These are phyloP conservation scores for Wickerhamiella qilinensis DNA, from an alignment of 805 yeast genomes.

Conservation along the genomic window DNA sequence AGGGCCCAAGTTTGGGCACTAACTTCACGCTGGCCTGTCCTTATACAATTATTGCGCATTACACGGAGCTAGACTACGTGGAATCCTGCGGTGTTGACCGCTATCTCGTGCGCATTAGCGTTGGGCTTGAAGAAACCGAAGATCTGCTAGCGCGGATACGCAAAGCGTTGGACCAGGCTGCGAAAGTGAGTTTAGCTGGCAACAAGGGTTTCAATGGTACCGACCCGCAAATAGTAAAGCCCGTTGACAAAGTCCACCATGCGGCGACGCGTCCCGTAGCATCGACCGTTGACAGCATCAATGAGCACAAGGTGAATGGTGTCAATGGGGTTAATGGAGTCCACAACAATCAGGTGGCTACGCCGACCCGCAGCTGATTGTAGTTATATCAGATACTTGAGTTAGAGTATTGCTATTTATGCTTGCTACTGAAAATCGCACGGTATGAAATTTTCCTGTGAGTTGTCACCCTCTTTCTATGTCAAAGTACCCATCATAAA, in stretches of 20 bases:
- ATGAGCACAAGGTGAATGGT: too few relatives aligned
- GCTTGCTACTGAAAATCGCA: too few relatives aligned
- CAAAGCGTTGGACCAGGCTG: slow-evolving; percentile 30
- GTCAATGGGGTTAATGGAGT: too few relatives aligned
- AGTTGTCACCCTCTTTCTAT: slow-evolving; percentile 13
- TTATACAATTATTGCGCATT: slow-evolving; percentile 75
- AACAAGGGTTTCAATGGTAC: too few relatives aligned
- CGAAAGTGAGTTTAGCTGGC: not conserved
- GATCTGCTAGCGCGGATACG: slow-evolving; percentile 36
- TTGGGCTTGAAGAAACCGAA: slow-evolving; percentile 64
- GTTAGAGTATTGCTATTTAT: too few relatives aligned
- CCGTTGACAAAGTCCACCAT: not conserved
- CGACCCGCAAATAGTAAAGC: not conserved
- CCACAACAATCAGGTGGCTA: too few relatives aligned
- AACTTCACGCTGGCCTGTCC: slow-evolving; percentile 84
- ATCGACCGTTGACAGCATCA: not conserved
- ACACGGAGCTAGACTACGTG: slow-evolving; percentile 61
- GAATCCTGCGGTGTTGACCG: slow-evolving; percentile 72
- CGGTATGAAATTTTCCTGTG: too few relatives aligned
- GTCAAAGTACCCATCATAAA: slow-evolving; percentile 6
- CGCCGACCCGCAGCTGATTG: too few relatives aligned
- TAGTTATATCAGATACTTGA: too few relatives aligned
- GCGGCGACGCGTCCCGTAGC: not conserved
- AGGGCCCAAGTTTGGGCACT: slow-evolving; percentile 86
- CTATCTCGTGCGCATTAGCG: slow-evolving; percentile 60